Base-by-base conservation (phyloP, 352 stramenopile species). In the Phytophthora syringae region DNA sequence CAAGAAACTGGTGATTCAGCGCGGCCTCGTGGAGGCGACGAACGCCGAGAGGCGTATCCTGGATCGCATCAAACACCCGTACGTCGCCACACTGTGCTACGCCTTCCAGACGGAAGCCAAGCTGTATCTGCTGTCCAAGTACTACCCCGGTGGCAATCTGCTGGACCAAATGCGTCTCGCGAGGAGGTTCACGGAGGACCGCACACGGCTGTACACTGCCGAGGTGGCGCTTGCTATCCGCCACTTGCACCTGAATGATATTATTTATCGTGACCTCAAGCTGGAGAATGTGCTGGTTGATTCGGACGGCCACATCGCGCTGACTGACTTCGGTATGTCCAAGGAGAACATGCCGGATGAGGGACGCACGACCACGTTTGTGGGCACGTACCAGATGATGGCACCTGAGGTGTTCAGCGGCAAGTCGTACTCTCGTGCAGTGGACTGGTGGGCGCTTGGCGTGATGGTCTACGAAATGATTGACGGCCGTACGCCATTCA, bases 321-420 rank as follows among this genome's bases (percentile, higher is more conserved):
- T 99, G 20, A 99, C 97, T 43, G 97, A 99, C 78, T 99, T 99
- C 79, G 98, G 97, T n/a, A 94, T 99, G 71, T 98, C 92, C 9
- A 99, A 99, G 74, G 97, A 99, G 65, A 97, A 98, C 50, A 98
- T 99, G 73, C 90, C 74, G n/a, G 78, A 81, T 24, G 60, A 79
- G 39, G 76, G 81, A 16, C 79, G 90, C 36, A 97, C 91, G 42
- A 85, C 74, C 6, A 97, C 93, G 12, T 97, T 98, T 60, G 93
- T 96, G 21, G 93, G 93, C 24, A 98, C 92, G 54, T 95, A 94
- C 67, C 86, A 98, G 71, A 97, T 97, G 78, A 95, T 98, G 78
- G 90, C 93, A 11, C 93, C 93, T 6, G 93, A 98, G 57, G 76
- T 98, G 20, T 89, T 98, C 20, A 79, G 72, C 22, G 86, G 86